Evolutionary conservation across 225 moss, liverwort and hornwort species (phyloP), one percentile per base, ranked within the genome.

Genomic region (Rhytidiadelphus loreus): DNA sequence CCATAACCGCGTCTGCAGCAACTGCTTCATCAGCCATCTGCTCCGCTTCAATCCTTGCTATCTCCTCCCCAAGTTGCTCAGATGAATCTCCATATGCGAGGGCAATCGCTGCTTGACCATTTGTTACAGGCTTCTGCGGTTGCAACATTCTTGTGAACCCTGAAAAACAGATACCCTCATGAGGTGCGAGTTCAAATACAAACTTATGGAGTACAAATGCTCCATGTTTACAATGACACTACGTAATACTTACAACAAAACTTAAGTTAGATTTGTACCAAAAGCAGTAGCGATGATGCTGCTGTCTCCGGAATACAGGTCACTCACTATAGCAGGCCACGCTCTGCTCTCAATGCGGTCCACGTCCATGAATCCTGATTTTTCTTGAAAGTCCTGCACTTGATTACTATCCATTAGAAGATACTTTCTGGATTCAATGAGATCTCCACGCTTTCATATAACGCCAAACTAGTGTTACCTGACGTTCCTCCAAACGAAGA

Each of bases 11-110:
- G 94, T 99, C 95, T 88, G 97, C 96, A 33, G 94, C 92, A 87
- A 98, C 98, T 76, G 98, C 98, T 86, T 96, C 95, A 77, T 97
- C 98, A 79, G 98, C 98, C 92, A 98, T 92, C 76, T 91, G 93
- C 80, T 98, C 98, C 70, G 97, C 98, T 93, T 98, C 95, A 78
- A 98, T 89, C 93, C 98, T 95, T 62, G 97, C 93, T 58, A 97
- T 86, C 86, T 98, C 98, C 82, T 97, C 98, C 81, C 92, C 95
- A 53, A 98, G 93, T 72, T 94, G 93, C 88, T 96, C 97, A 91
- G 97, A 92, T 46, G 94, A 93, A 82, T 97, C 98, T 68, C 98
- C 98, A 46, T 96, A 93, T 53, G 95, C 93, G 63, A 98, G 98
- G 65, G 98, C 98, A 85, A 98, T 93, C 56, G 96, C 98, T 59